Evolutionary conservation across 306 rosid genomes (phyloP).

Genomic region (Citrullus mucosospermus): DNA sequence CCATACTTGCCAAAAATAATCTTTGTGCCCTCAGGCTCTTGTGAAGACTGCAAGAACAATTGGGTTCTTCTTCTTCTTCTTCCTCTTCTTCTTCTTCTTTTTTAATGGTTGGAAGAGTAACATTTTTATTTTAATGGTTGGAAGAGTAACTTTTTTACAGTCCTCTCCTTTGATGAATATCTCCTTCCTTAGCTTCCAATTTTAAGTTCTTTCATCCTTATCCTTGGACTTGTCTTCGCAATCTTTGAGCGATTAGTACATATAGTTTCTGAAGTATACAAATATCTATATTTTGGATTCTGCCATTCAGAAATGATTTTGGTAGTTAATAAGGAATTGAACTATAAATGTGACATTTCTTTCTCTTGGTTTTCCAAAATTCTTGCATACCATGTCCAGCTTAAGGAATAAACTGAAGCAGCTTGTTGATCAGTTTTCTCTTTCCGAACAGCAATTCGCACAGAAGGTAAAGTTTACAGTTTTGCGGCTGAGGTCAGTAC

Average conservation of each 20-base stretch:
- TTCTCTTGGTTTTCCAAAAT: background rate
- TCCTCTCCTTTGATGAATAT: background rate
- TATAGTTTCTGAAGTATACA: background rate
- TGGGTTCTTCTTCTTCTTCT: no score
- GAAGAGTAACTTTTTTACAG: background rate
- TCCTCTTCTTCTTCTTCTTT: no score
- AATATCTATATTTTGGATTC: background rate
- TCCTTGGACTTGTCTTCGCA: background rate
- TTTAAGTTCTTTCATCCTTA: background rate
- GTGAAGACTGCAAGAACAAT: background rate
- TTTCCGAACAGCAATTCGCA: constrained; percentile 67
- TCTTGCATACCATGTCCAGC: constrained; percentile 33
- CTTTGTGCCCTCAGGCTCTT: background rate
- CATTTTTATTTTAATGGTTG: background rate
- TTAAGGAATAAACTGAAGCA: constrained; percentile 73
- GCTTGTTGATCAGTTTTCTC: constrained; percentile 56
- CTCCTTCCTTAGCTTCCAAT: background rate
- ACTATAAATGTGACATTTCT: background rate
- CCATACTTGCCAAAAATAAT: background rate
- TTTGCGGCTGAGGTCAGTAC: background rate
- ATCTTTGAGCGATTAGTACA: background rate
- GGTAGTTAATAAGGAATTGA: background rate
- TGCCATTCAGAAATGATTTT: background rate
- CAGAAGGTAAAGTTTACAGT: constrained; percentile 49
- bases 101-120: background rate